Percentiles rank a stretch among this genome's conserved stretches.
Conservation (phyloP, 768 basidiomycete species). For the Rhodotorula paludigena region DNA sequence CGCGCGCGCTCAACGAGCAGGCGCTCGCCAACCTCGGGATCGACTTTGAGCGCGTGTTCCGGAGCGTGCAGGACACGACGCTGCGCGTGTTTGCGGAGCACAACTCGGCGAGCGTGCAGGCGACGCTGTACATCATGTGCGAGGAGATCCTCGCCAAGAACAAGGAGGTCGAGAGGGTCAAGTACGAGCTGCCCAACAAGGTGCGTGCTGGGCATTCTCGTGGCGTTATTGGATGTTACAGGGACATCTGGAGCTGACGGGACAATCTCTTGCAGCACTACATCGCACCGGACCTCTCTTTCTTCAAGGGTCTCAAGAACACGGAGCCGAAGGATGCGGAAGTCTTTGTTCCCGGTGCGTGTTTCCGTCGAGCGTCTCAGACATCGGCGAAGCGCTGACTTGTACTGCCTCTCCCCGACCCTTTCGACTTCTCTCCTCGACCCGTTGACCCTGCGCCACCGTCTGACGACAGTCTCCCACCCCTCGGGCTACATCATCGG, state of each 20-base stretch:
- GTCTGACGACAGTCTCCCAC: too few relatives aligned
- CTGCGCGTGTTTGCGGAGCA: conserved; percentile 78
- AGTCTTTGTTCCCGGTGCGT: conserved; percentile 55
- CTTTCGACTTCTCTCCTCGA: not conserved
- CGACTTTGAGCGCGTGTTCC: conserved; percentile 57
- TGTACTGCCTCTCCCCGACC: not conserved
- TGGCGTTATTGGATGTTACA: too few relatives aligned
- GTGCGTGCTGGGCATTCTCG: conserved; percentile 28
- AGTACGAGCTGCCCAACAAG: conserved; percentile 72
- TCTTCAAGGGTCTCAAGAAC: conserved; percentile 53
- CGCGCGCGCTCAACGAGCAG: conserved; percentile 52
- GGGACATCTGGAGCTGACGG: too few relatives aligned
- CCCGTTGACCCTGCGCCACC: conserved; percentile 52
- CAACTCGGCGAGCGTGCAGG: conserved; percentile 70
- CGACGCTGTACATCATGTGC: conserved; percentile 57
- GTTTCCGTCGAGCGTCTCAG: too few relatives aligned
- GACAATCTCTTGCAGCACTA: conserved; percentile 65
- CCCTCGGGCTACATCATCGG: conserved; percentile 44
- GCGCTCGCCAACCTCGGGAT: conserved; percentile 46
- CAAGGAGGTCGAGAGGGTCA: conserved; percentile 56
- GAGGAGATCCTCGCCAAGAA: conserved; percentile 67
- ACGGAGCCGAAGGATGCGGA: conserved; percentile 59
- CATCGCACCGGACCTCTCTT: conserved; percentile 64
- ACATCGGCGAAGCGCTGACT: not conserved
- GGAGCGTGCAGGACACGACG: conserved; percentile 59